Evolutionary conservation across 2,329 filamentous ascomycete species (phyloP), one percentile per base, ranked within the genome.

Genomic region (Pseudopyricularia javanii): DNA sequence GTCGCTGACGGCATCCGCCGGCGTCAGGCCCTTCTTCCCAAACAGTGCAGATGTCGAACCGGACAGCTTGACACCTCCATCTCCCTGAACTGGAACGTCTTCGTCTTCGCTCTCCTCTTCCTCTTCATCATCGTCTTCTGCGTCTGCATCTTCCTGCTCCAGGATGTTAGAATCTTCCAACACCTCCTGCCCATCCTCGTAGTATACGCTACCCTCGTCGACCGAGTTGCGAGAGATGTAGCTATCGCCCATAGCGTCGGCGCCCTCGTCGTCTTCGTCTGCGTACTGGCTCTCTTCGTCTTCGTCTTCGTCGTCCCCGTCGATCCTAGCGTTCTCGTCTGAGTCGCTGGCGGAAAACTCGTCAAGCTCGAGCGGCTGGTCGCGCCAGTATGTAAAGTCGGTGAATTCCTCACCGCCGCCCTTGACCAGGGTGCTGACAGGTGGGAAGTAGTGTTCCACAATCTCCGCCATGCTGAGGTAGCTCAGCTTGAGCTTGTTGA

Each of bases 391-490:
- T 54, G 83, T 91, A 69, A 98, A 98, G 65, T 98, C 93, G 0
- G 93, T 98, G 63, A 88, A 98, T 54, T 95, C 86, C 65, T 97
- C 93, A 12, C 91, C 91, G 20, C 91, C 91, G 47, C 87, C 86
- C 61, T 87, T 89, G 17, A 96, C 84, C 30, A 98, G 75, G 26
- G 91, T 83, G 57, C 85, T 88, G 12, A 95, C 85, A 2, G 94
- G 89, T 7, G 93, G 93, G 67, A 98, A 98, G 72, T 95, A 97
- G 68, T 98, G 93, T 65, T 98, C 93, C 7, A 98, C 88, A 55
- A 98, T 85, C 67, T 98, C 94, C 55, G 88, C 85, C 83, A 98
- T 98, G 62, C 88, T 91, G 56, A 95, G 89, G 65, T 98, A 98
- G 57, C 88, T 95, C 62, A 94, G 91, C 71, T 93, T 95, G 66